Conservation (phyloP, 148 eudicot genomes). For the Bassia scoparia region DNA sequence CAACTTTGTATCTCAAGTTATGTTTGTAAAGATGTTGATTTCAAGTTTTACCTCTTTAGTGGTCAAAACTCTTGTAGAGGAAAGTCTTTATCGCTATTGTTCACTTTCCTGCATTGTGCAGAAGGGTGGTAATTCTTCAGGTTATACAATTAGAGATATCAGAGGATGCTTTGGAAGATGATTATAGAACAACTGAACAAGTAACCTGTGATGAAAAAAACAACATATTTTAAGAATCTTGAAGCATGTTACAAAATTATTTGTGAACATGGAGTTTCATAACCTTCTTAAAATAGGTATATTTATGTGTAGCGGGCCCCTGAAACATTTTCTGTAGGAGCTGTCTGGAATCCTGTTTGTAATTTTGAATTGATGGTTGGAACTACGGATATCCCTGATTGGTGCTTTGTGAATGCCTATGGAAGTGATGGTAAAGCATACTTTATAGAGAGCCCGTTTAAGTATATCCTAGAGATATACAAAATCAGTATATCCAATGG, state of each 20-base stretch:
- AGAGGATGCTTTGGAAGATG: too few species aligned
- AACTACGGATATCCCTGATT: conserved; percentile 85
- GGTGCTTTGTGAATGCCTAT: conserved; percentile 77
- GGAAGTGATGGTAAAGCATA: conserved; percentile 52
- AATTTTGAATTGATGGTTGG: conserved; percentile 87
- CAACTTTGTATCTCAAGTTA: neutral
- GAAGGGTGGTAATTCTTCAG: neutral
- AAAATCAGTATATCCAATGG: too few species aligned
- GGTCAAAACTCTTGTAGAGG: neutral
- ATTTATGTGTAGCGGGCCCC: conserved; percentile 63
- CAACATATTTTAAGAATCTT: neutral
- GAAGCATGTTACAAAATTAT: neutral
- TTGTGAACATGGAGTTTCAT: neutral
- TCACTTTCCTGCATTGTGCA: neutral
- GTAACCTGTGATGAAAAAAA: neutral
- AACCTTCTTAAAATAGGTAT: neutral
- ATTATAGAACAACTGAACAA: neutral
- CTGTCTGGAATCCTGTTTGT: conserved; percentile 84
- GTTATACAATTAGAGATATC: neutral
- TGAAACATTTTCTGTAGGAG: conserved; percentile 76
- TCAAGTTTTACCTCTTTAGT: neutral
- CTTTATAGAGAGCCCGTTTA: conserved; percentile 62
- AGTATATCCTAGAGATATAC: conserved; percentile 38
- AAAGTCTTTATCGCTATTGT: neutral
- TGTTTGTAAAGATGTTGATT: neutral